A percentile compares a stretch with the other conserved stretches of the same genome.
These are phyloP conservation scores for Handroanthus guayacan DNA, from an alignment of 257 asterid species.

Conservation along the genomic window DNA sequence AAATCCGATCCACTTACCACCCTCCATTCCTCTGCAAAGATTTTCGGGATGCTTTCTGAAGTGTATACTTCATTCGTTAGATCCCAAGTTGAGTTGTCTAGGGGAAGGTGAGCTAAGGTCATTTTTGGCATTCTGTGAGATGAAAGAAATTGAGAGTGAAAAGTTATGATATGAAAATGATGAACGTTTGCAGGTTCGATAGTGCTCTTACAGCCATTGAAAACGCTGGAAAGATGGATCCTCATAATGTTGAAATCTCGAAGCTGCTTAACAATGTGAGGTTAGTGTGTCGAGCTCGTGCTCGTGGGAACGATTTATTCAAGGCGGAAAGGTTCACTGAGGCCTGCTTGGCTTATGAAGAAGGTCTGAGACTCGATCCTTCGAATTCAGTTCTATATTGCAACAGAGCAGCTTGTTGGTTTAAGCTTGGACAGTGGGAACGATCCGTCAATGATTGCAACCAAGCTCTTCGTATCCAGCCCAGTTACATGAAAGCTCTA, in stretches of 20 bases:
- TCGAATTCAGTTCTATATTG: conserved; percentile 82
- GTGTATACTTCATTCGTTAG: conserved; percentile 68
- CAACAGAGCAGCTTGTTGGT: conserved; percentile 97
- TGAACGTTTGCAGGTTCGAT: conserved; percentile 65
- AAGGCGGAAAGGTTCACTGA: conserved; percentile 86
- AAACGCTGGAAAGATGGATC: conserved; percentile 71
- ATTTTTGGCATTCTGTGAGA: neutral
- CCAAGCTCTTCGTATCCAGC: conserved; percentile 81
- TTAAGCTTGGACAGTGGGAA: conserved; percentile 81
- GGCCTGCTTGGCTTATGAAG: conserved; percentile 88
- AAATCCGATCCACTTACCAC: conserved; percentile 40
- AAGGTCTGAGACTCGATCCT: conserved; percentile 78
- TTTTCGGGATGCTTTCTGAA: conserved; percentile 70
- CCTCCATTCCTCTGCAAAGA: conserved; percentile 43
- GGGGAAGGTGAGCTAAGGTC: conserved; percentile 65
- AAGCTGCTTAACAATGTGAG: conserved; percentile 54
- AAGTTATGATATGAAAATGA: neutral
- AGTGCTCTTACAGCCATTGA: conserved; percentile 65
- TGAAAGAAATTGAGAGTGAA: neutral
- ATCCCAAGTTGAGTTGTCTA: conserved; percentile 74
- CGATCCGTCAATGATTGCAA: conserved; percentile 81
- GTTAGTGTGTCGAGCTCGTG: conserved; percentile 75
- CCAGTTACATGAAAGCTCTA: conserved; percentile 80
- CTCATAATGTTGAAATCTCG: conserved; percentile 61
- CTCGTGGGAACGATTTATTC: conserved; percentile 86